Evolutionary conservation across 192 early-diverging fungal genomes (phyloP), one percentile per base, ranked within the genome.

Genomic region (Chytriomyces sp.): DNA sequence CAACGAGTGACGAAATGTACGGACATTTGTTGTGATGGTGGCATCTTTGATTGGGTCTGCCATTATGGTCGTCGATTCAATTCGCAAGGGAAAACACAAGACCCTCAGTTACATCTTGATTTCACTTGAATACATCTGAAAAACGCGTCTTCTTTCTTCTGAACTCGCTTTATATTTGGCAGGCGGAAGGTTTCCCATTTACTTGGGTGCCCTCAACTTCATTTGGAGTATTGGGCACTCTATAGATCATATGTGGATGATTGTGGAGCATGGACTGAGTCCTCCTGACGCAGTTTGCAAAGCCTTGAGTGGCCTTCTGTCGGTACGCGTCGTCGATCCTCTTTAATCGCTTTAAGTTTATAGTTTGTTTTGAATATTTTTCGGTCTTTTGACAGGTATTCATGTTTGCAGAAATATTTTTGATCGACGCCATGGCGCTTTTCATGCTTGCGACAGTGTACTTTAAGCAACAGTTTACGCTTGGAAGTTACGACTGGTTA

Each of bases 341-440:
- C n/a, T n/a, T n/a, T n/a, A n/a, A n/a, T n/a, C n/a, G n/a, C n/a
- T n/a, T n/a, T n/a, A n/a, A n/a, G n/a, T n/a, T n/a, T n/a, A n/a
- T 23, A 9, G 26, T 10, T 24, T 1, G 11, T 23, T 23, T 0
- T 64, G 13, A 9, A 20, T 24, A 1, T 23, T 20, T 9, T 24
- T 10, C 13, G 26, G 16, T 18, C 50, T 53, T 8, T 11, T 64
- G 62, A 24, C 24, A 64, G 62, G 24, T 64, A 26, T 64, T 64
- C 24, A 64, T 64, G 62, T 64, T 64, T 26, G 63, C 20, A 18
- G 63, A 64, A 28, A n/a, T 64, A 16, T 64, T 64, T 28, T 16
- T 64, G 26, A 64, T 64, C 23, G 63, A 64, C 23, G 18, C 11
- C 5, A 64, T 64, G 63, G 63, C 8, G n/a, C 11, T 64, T 11